Conservation (phyloP, 129 eudicot genomes). For the Tanacetum coccineum region DNA sequence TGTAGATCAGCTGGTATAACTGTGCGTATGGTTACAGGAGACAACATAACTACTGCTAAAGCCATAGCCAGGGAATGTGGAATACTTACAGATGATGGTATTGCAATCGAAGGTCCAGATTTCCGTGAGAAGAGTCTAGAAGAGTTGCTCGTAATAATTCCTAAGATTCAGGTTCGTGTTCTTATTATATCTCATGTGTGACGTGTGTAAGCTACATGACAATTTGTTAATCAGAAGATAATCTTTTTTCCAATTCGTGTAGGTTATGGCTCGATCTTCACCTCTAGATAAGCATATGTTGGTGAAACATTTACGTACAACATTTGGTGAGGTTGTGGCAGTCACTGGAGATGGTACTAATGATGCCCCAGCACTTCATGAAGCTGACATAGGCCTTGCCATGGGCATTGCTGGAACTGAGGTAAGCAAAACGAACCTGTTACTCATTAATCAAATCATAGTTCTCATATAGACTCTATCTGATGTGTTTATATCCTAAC, state of each 20-base stretch:
- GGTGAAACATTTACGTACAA: conserved; percentile 84
- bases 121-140: conserved; percentile 76
- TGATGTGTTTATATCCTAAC: background rate
- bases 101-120: conserved; percentile 97
- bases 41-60: conserved; percentile 85
- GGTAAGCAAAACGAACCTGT: conserved; percentile 34
- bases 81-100: conserved; percentile 86
- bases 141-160: conserved; percentile 65
- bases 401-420: conserved; percentile 99
- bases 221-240: background rate
- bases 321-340: conserved; percentile 88
- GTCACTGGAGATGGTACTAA: conserved; percentile 97
- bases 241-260: background rate
- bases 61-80: conserved; percentile 98
- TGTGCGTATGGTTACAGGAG: conserved; percentile 98
- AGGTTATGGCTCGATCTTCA: conserved; percentile 98
- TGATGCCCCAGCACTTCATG: conserved; percentile 98
- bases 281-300: conserved; percentile 89
- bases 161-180: conserved; percentile 77
- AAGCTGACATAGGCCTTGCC: conserved; percentile 97
- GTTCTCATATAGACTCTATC: background rate
- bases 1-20: conserved; percentile 90
- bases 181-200: background rate
- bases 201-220: background rate
- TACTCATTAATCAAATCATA: conserved; percentile 1